These are phyloP conservation scores for Rhodosporidiobolus odoratus DNA, from an alignment of 768 basidiomycete species.

Conservation along the genomic window DNA sequence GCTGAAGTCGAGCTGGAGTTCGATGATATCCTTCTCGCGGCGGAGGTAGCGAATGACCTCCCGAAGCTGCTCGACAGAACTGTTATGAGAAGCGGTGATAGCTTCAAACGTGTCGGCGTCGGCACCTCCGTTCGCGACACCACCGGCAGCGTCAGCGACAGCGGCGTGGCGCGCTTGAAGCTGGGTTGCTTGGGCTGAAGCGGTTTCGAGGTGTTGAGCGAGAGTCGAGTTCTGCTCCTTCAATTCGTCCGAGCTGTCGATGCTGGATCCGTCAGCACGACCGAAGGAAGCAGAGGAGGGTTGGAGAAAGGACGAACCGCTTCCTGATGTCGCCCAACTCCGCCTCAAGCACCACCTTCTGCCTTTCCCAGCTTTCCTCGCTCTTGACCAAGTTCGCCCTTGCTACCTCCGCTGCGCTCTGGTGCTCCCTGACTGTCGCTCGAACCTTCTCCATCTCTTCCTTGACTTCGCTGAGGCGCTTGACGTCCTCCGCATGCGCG, in stretches of 20 bases:
- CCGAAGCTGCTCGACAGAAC: slow-evolving; percentile 50
- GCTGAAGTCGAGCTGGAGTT: slow-evolving; percentile 75
- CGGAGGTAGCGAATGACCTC: slow-evolving; percentile 68
- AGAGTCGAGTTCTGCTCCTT: slow-evolving; percentile 68
- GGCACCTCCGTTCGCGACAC: slow-evolving; percentile 48
- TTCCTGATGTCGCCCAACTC: slow-evolving; percentile 66
- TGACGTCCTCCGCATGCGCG: slow-evolving; percentile 78
- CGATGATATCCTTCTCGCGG: slow-evolving; percentile 87
- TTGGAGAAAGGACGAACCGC: slow-evolving; percentile 53
- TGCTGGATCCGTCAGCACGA: background rate
- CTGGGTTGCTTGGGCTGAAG: slow-evolving; percentile 73
- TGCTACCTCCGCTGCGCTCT: slow-evolving; percentile 65
- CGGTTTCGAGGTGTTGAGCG: slow-evolving; percentile 76
- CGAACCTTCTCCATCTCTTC: slow-evolving; percentile 58
- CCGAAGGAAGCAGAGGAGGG: background rate
- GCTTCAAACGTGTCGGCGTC: slow-evolving; percentile 33
- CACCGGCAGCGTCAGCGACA: slow-evolving; percentile 52
- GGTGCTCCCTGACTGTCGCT: slow-evolving; percentile 56
- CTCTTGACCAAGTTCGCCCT: slow-evolving; percentile 65
- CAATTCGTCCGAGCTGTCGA: slow-evolving; percentile 63
- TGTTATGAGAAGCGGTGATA: slow-evolving; percentile 49
- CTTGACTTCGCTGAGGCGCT: slow-evolving; percentile 61
- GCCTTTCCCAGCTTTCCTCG: slow-evolving; percentile 72
- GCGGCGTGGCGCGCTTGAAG: slow-evolving; percentile 50
- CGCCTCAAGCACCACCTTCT: slow-evolving; percentile 69